Percentiles rank a stretch among this genome's conserved stretches.
phyloP scores from a whole-genome alignment of 2,329 filamentous ascomycete genomes.

The Arthrobotrys sphaeroides region DNA sequence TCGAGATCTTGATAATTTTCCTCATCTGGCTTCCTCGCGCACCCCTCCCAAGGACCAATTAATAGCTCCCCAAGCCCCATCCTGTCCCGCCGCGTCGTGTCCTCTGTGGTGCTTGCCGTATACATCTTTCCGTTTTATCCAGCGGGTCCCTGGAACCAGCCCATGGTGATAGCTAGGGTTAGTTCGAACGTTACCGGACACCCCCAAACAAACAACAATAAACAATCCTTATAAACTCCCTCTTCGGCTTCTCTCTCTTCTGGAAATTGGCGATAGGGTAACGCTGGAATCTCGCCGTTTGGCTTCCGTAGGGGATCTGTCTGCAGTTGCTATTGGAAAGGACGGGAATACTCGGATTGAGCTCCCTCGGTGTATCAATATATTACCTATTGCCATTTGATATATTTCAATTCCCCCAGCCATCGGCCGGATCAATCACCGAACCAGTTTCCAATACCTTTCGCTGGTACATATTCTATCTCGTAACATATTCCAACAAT shows the following conservation, averaged over 20 bases:
- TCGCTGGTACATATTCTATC: conserved; percentile 32
- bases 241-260: conserved; percentile 19
- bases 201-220: conserved; percentile 52
- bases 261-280: conserved; percentile 32
- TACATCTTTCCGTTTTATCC: conserved; percentile 49
- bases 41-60: conserved; percentile 35
- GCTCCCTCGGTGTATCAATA: conserved; percentile 22
- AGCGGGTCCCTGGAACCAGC: conserved; percentile 41
- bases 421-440: conserved; percentile 18
- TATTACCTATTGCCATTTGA: conserved; percentile 29
- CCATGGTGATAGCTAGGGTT: conserved; percentile 52
- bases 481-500: conserved; percentile 44
- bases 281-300: conserved; percentile 39
- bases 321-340: conserved; percentile 18
- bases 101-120: conserved; percentile 32
- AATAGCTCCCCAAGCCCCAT: conserved; percentile 41
- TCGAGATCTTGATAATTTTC: conserved; percentile 41
- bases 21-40: conserved; percentile 24
- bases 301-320: conserved; percentile 13
- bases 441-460: conserved; percentile 37
- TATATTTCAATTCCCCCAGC: not conserved
- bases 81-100: conserved; percentile 51
- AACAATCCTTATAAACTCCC: conserved; percentile 44
- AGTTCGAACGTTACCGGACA: conserved; percentile 25
- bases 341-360: conserved; percentile 1